A percentile compares a stretch with the other conserved stretches of the same genome.
Evolutionary conservation across 1,139 yeast genomes (phyloP).

Genomic region (Lodderomyces margitis): DNA sequence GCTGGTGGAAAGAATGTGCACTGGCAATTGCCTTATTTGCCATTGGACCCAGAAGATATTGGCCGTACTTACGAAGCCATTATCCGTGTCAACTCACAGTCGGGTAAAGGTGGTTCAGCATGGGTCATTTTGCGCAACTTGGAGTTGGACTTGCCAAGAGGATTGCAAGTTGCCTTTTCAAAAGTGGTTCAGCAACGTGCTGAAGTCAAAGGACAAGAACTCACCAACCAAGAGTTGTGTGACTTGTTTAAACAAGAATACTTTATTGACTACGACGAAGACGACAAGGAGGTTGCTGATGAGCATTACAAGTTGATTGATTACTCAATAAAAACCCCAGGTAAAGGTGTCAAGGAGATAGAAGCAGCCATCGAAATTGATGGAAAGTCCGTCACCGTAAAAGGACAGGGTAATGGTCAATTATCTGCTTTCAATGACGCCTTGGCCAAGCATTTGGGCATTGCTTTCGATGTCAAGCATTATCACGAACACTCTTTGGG

Average conservation of each 20-base stretch:
- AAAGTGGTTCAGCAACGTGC: slow-evolving; percentile 79
- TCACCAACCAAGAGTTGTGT: slow-evolving; percentile 73
- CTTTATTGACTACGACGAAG: slow-evolving; percentile 54
- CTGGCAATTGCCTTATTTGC: slow-evolving; percentile 96
- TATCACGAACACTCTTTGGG: slow-evolving; percentile 95
- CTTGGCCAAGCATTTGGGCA: slow-evolving; percentile 54
- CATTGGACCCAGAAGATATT: slow-evolving; percentile 93
- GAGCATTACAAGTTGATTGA: slow-evolving; percentile 49
- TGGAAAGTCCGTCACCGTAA: slow-evolving; percentile 46
- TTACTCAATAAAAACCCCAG: slow-evolving; percentile 42
- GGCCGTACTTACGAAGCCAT: slow-evolving; percentile 98
- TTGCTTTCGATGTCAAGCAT: slow-evolving; percentile 67
- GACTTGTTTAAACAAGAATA: slow-evolving; percentile 71
- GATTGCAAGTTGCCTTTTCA: slow-evolving; percentile 87
- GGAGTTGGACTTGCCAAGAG: slow-evolving; percentile 91
- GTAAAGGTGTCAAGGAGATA: slow-evolving; percentile 31
- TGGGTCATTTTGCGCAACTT: slow-evolving; percentile 89
- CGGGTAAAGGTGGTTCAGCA: slow-evolving; percentile 98
- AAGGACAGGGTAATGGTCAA: slow-evolving; percentile 92
- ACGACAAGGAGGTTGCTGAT: slow-evolving; percentile 15
- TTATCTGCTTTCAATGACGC: slow-evolving; percentile 89
- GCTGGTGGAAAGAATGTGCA: slow-evolving; percentile 24
- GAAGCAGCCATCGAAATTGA: slow-evolving; percentile 42
- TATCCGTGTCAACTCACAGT: slow-evolving; percentile 95
- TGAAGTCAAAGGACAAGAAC: slow-evolving; percentile 81